Evolutionary conservation across 225 moss, liverwort and hornwort species (phyloP).

Genomic region (Pleurozium schreberi): DNA sequence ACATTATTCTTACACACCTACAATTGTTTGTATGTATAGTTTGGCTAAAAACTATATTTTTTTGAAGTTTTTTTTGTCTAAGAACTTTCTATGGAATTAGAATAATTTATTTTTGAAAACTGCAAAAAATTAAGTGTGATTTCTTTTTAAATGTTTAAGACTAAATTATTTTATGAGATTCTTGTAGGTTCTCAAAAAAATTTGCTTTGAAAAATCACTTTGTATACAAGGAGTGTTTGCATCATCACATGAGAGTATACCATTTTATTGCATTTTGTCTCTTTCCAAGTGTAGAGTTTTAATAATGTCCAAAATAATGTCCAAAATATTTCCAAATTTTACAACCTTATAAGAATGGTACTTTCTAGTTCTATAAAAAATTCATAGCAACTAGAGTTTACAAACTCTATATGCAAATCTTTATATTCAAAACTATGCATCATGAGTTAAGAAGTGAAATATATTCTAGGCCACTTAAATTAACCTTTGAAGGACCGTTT

Average conservation of each 20-base stretch:
- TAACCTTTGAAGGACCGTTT: neutral
- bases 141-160: too few relatives aligned
- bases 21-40: neutral
- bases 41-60: neutral
- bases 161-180: too few relatives aligned
- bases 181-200: fast-evolving
- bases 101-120: neutral
- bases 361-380: neutral
- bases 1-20: neutral
- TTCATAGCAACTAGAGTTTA: neutral
- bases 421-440: neutral
- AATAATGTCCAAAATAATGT: too few relatives aligned
- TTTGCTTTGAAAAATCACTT: too few relatives aligned
- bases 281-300: neutral
- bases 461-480: neutral
- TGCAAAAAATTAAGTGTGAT: neutral
- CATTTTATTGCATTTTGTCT: neutral
- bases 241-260: too few relatives aligned
- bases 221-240: too few relatives aligned
- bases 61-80: neutral
- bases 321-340: neutral
- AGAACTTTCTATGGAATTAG: neutral
- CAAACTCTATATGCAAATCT: neutral
- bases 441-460: neutral
- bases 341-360: too few relatives aligned